Conservation (phyloP, 768 basidiomycete species). For the Aureoboletus auriporus region DNA sequence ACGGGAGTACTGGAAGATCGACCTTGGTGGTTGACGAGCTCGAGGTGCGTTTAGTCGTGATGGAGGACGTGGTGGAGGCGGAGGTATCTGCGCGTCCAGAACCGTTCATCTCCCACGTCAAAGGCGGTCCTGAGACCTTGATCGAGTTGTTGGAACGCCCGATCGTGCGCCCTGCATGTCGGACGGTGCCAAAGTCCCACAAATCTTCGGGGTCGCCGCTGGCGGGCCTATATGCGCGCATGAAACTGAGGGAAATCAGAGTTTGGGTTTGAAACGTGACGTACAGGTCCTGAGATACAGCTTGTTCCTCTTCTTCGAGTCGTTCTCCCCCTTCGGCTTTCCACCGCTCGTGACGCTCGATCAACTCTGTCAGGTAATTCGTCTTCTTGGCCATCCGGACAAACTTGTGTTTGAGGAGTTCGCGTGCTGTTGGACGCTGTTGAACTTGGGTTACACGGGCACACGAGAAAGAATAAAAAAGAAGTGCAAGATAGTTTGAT, state of each 20-base stretch:
- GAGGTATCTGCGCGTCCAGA: conserved; percentile 39
- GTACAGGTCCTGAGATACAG: conserved; percentile 60
- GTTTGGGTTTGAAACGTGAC: conserved; percentile 20
- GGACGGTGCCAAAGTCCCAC: conserved; percentile 98
- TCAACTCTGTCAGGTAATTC: conserved; percentile 90
- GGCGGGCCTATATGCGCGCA: conserved; percentile 37
- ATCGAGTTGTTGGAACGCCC: conserved; percentile 58
- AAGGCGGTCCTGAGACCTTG: conserved; percentile 59
- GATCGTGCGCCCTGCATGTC: conserved; percentile 66
- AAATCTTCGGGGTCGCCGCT: conserved; percentile 72
- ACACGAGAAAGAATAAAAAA: conserved; percentile 1
- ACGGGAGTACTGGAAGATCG: conserved; percentile 60
- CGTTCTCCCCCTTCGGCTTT: conserved; percentile 82
- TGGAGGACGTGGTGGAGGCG: conserved; percentile 37
- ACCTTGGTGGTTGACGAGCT: conserved; percentile 47
- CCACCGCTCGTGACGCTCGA: conserved; percentile 93
- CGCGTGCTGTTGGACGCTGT: conserved; percentile 91
- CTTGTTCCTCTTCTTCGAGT: conserved; percentile 65
- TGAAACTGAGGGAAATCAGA: not conserved
- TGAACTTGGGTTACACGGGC: conserved; percentile 15
- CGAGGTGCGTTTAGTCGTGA: conserved; percentile 27
- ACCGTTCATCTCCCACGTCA: conserved; percentile 80
- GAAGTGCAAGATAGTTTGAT: not conserved
- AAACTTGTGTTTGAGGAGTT: conserved; percentile 95
- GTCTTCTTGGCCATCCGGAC: conserved; percentile 94